Base-by-base conservation (phyloP, 208 protist species). In the Borovskyia barvae region DNA sequence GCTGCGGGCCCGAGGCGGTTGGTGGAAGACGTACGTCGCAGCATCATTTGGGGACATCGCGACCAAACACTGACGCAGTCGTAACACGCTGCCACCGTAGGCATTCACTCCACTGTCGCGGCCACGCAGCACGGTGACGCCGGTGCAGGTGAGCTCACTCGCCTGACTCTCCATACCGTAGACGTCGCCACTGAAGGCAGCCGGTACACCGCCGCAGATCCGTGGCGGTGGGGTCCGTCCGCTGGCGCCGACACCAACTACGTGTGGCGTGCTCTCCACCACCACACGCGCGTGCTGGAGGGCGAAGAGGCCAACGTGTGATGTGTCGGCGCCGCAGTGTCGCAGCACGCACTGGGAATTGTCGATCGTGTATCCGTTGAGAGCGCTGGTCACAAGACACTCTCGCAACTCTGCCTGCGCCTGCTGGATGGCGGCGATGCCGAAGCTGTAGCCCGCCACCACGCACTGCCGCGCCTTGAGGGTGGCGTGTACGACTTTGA, bases 331-430 rank as follows among this genome's bases (percentile, higher is more conserved):
- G 30, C 82, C 79, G 48, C 79, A 90, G 68, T 80, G 33, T 5
- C 37, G 39, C 37, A 89, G 45, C 3, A 35, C 59, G 50, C 77
- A 75, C 7, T 49, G 51, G 2, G 81, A 82, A 51, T 41, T 40
- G 60, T 89, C 77, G 19, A 89, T 45, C 5, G 77, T 87, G 64
- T 89, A 92, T 41, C 85, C 82, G 65, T 90, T 92, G 37, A 81
- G 59, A 49, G 74, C 77, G 51, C 68, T 69, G 3, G 78, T 32
- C 11, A 73, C 79, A 32, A 85, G 54, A 45, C 85, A 92, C 45
- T 77, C 60, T 22, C 72, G 50, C 15, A 86, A 51, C 29, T 19
- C 22, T 26, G 75, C 60, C 22, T 29, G 41, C 42, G 79, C 56
- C 1, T 51, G 61, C 24, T 85, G 76, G 17, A 87, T 76, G 3